Percentiles rank a stretch among this genome's conserved stretches.
Conservation (phyloP, 345 rosid genomes). For the Populus euphratica region DNA sequence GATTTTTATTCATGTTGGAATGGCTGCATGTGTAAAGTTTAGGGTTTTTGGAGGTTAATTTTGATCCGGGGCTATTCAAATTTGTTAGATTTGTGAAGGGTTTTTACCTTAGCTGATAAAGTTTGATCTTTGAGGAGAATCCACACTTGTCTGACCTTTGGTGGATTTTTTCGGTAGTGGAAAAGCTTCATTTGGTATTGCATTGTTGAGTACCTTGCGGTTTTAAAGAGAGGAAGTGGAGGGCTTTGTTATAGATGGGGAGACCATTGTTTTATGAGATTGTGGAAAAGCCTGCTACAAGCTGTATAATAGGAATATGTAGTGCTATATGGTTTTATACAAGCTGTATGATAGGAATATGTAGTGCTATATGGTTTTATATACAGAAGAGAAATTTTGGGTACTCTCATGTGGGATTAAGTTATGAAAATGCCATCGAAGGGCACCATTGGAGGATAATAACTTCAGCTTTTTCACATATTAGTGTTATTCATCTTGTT, state of each 20-base stretch:
- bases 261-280: slow-evolving; percentile 79
- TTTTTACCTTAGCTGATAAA: background rate
- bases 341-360: slow-evolving; percentile 65
- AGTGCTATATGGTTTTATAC: too few species aligned
- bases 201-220: background rate
- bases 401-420: slow-evolving; percentile 84
- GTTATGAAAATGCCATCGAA: slow-evolving; percentile 72
- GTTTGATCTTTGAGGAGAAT: background rate
- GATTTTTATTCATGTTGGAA: background rate
- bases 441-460: slow-evolving; percentile 95
- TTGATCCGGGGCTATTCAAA: background rate
- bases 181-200: background rate
- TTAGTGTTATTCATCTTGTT: slow-evolving; percentile 85
- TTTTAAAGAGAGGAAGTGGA: background rate
- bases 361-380: slow-evolving; percentile 72
- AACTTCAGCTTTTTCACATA: slow-evolving; percentile 93
- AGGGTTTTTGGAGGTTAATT: background rate
- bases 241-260: slow-evolving; percentile 47
- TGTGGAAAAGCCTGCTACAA: slow-evolving; percentile 82
- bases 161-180: background rate
- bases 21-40: slow-evolving; percentile 1
- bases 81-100: slow-evolving; percentile 4
- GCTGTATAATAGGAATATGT: too few species aligned
- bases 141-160: background rate
- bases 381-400: slow-evolving; percentile 91